Base-by-base conservation (phyloP, 306 rosid species). In the Styphnolobium japonicum region DNA sequence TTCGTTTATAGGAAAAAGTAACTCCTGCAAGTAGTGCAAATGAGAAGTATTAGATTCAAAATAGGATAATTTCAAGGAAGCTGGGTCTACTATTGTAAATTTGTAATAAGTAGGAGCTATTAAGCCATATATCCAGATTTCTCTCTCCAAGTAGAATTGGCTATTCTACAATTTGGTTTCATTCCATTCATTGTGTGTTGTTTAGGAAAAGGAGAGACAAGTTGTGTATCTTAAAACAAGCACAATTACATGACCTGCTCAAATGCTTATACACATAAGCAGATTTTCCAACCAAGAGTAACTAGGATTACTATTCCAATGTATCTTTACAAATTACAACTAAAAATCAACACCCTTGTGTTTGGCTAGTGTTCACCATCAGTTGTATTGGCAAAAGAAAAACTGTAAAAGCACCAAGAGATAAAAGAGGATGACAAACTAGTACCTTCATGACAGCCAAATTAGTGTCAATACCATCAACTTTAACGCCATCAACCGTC, bases 371-470 rank as follows among this genome's bases (percentile, higher is more conserved):
- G n/a, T n/a, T n/a, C n/a, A n/a, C n/a, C n/a, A n/a, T n/a, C n/a
- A n/a, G n/a, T n/a, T n/a, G n/a, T n/a, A 27, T 22, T 11, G 14
- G 11, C 6, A 68, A 68, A 68, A 21, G 21, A 67, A 21, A 67
- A 10, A 45, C 71, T 27, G 31, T 27, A 27, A 27, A 27, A 27
- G 31, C 31, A 27, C 31, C 31, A 55, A 43, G 67, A 48, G 60
- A 64, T 75, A 34, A 56, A 46, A 23, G 31, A 70, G 73, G 67
- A 71, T 31, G 65, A 61, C 36, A 49, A 49, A 36, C 36, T 22
- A 40, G 29, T 93, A 96, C 99, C 99, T 91, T 96, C 99, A 96
- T 90, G 79, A 96, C 89, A 53, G 94, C 99, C 80, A 96, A 78
- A 83, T 96, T 96, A 51, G 96, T 90, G 83, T 93, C 99, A 45